Conservation (phyloP, 75 land plant species). For the Pinus tabuliformis region DNA sequence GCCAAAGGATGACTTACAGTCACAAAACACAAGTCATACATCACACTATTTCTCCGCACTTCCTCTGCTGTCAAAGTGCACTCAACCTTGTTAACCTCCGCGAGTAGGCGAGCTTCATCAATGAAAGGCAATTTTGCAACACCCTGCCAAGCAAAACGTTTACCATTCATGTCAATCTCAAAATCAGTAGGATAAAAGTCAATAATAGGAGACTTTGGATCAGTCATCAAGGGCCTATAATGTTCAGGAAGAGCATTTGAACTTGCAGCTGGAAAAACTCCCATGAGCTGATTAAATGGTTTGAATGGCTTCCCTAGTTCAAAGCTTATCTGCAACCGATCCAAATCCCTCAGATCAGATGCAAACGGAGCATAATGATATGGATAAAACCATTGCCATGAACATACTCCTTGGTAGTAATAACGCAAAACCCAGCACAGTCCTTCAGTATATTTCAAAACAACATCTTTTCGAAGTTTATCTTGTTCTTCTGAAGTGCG, state of each 20-base stretch:
- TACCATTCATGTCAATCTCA: conserved; percentile 83
- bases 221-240: conserved; percentile 77
- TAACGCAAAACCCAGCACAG: conserved; percentile 98
- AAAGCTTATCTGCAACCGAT: conserved; percentile 68
- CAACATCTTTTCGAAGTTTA: conserved; percentile 78
- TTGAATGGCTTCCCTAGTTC: conserved; percentile 82
- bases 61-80: conserved; percentile 68
- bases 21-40: conserved; percentile 57
- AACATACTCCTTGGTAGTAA: conserved; percentile 97
- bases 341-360: conserved; percentile 72
- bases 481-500: conserved; percentile 64
- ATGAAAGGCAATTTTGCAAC: conserved; percentile 74
- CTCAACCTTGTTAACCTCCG: conserved; percentile 62
- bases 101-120: conserved; percentile 60
- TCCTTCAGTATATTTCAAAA: conserved; percentile 77
- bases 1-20: conserved; percentile 50
- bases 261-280: conserved; percentile 84
- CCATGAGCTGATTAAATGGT: conserved; percentile 94
- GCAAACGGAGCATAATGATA: conserved; percentile 97
- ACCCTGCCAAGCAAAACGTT: conserved; percentile 86
- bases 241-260: conserved; percentile 65
- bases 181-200: conserved; percentile 86
- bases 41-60: conserved; percentile 43
- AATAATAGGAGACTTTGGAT: conserved; percentile 68
- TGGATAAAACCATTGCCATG: conserved; percentile 98